Percentiles rank a stretch among this genome's conserved stretches.
Conservation (phyloP, 768 basidiomycete species). For the Epithele typhae region DNA sequence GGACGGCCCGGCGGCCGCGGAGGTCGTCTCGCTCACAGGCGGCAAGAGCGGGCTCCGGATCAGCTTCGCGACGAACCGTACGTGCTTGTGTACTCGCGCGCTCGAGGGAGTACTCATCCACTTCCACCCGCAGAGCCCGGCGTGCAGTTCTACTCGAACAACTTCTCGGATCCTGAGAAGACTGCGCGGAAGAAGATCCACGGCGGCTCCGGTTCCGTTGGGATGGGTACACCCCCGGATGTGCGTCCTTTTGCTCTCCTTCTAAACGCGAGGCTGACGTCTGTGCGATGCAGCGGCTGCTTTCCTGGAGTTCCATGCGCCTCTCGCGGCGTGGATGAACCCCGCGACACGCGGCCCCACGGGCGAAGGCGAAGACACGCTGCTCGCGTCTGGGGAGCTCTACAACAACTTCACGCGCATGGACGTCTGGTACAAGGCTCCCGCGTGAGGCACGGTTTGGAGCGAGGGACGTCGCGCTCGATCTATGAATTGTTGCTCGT, state of each 20-base stretch:
- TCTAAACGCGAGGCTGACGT: neutral
- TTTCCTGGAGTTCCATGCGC: constrained; percentile 38
- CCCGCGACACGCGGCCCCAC: constrained; percentile 38
- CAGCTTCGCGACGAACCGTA: constrained; percentile 68
- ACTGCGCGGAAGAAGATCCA: constrained; percentile 70
- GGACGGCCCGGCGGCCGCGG: constrained; percentile 35
- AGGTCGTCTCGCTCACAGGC: constrained; percentile 49
- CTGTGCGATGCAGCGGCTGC: constrained; percentile 18
- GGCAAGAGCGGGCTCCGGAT: constrained; percentile 56
- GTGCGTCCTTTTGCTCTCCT: constrained; percentile 34
- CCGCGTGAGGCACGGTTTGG: neutral
- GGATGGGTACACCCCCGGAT: constrained; percentile 51
- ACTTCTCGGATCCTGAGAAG: constrained; percentile 40
- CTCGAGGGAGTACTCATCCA: neutral
- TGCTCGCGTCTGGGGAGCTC: constrained; percentile 65
- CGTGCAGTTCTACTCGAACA: constrained; percentile 72
- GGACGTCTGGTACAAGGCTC: constrained; percentile 37
- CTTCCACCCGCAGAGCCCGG: constrained; percentile 49
- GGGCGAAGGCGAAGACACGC: constrained; percentile 52
- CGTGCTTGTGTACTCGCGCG: constrained; percentile 22
- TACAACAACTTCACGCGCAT: constrained; percentile 69
- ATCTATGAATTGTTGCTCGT: no score
- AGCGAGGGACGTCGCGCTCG: neutral
- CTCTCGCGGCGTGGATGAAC: constrained; percentile 63
- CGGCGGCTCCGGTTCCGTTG: constrained; percentile 59